A percentile compares a stretch with the other conserved stretches of the same genome.
Evolutionary conservation across 1,139 yeast genomes (phyloP).

Genomic region (Candida pseudocylindracea): DNA sequence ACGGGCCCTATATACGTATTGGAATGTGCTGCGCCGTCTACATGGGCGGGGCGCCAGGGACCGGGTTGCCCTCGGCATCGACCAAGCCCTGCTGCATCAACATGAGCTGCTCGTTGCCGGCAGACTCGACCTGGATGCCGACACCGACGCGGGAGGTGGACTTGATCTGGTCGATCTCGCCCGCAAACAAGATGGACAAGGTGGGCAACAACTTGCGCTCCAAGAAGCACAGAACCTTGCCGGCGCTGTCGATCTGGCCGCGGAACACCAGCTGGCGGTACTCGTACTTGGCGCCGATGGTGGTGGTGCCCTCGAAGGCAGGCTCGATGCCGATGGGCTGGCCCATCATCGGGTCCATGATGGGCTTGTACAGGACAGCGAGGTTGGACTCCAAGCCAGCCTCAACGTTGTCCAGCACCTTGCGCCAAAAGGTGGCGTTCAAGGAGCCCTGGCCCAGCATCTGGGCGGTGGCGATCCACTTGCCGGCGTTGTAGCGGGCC

Average conservation of each 20-base stretch:
- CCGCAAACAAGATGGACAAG: constrained; percentile 70
- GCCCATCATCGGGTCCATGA: constrained; percentile 64
- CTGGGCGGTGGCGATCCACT: constrained; percentile 93
- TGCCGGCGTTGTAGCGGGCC: constrained; percentile 70
- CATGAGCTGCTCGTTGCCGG: constrained; percentile 77
- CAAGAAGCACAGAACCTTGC: constrained; percentile 77
- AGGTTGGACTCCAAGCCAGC: constrained; percentile 91
- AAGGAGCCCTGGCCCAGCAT: constrained; percentile 84
- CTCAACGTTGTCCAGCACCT: constrained; percentile 78
- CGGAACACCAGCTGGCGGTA: constrained; percentile 92
- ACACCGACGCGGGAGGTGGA: constrained; percentile 71
- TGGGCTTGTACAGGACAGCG: constrained; percentile 58
- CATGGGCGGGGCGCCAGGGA: constrained; percentile 45
- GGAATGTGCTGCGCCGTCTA: constrained; percentile 2
- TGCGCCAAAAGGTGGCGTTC: constrained; percentile 85
- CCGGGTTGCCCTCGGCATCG: constrained; percentile 68
- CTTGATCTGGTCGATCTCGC: constrained; percentile 79
- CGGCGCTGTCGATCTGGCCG: constrained; percentile 82
- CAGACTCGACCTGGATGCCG: constrained; percentile 87
- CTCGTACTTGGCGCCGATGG: constrained; percentile 94
- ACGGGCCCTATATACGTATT: background rate
- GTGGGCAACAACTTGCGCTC: constrained; percentile 92
- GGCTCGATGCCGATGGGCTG: constrained; percentile 68
- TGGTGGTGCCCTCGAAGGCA: constrained; percentile 47
- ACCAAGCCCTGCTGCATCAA: constrained; percentile 57